Evolutionary conservation across 108 stramenopile genomes (phyloP).

Genomic region (Thalassiosira profunda): DNA sequence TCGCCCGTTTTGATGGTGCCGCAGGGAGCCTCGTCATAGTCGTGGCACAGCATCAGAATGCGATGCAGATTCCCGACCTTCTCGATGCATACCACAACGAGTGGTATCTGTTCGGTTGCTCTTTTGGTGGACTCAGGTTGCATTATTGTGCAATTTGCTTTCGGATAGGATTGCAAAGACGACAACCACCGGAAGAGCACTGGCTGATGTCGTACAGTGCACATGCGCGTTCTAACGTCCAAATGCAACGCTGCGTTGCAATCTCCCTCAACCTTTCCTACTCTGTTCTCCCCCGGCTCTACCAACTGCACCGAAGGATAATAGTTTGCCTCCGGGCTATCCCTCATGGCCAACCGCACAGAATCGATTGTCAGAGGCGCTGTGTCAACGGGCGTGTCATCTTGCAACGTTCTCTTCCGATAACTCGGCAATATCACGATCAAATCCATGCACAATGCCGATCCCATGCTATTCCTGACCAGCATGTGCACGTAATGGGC

Average conservation of each 20-base stretch:
- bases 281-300: background rate
- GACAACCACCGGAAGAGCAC: conserved; percentile 34
- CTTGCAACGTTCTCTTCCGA: background rate
- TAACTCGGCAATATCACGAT: conserved; percentile 30
- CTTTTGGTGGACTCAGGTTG: background rate
- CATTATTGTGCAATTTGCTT: background rate
- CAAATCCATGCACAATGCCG: conserved; percentile 48
- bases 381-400: background rate
- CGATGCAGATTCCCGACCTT: conserved; percentile 50
- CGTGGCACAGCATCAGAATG: conserved; percentile 39
- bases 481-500: conserved; percentile 55
- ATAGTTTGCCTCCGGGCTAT: conserved; percentile 19
- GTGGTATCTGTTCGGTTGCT: background rate
- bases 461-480: conserved; percentile 52
- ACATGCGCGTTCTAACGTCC: conserved; percentile 41
- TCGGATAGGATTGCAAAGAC: background rate
- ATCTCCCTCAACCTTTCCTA: background rate
- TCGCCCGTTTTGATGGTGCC: background rate
- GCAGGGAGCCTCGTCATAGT: conserved; percentile 1
- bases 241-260: conserved; percentile 6
- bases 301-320: conserved; percentile 45
- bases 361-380: background rate
- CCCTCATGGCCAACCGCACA: conserved; percentile 32
- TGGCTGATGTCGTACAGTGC: conserved; percentile 47
- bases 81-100: conserved; percentile 47